These are phyloP conservation scores for Coprinopsis sp. DNA, from an alignment of 768 basidiomycete genomes.

Conservation along the genomic window DNA sequence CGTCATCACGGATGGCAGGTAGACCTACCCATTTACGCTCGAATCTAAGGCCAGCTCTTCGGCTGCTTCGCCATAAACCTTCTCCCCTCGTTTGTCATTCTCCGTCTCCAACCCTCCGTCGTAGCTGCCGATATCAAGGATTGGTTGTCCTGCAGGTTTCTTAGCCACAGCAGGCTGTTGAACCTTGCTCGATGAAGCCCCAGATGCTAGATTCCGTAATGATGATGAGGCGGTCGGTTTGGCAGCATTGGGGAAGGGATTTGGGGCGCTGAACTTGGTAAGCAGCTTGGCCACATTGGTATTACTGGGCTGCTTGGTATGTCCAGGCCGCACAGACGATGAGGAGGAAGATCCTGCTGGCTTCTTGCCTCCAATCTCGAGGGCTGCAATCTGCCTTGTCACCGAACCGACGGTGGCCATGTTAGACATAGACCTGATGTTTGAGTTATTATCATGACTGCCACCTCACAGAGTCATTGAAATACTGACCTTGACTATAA, in stretches of 20 bases:
- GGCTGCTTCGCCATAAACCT: slow-evolving; percentile 72
- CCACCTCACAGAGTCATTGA: no score
- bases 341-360: slow-evolving; percentile 27
- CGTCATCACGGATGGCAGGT: neutral
- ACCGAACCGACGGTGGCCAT: no score
- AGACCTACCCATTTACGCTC: slow-evolving; percentile 57
- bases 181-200: slow-evolving; percentile 5
- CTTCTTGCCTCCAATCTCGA: no score
- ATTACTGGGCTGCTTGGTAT: slow-evolving; percentile 55
- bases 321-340: slow-evolving; percentile 26
- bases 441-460: no score
- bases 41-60: slow-evolving; percentile 83
- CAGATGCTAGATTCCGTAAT: slow-evolving; percentile 34
- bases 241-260: slow-evolving; percentile 37
- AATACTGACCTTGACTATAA: no score
- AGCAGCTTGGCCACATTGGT: slow-evolving; percentile 64
- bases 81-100: slow-evolving; percentile 72
- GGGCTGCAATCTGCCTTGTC: no score
- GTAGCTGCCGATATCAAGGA: slow-evolving; percentile 83
- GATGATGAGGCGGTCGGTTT: slow-evolving; percentile 39
- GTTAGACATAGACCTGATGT: no score
- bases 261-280: slow-evolving; percentile 69
- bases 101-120: slow-evolving; percentile 97
- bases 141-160: slow-evolving; percentile 16
- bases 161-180: slow-evolving; percentile 12